Conservation (phyloP, 331 rosid species). For the Pyracantha coccinea region DNA sequence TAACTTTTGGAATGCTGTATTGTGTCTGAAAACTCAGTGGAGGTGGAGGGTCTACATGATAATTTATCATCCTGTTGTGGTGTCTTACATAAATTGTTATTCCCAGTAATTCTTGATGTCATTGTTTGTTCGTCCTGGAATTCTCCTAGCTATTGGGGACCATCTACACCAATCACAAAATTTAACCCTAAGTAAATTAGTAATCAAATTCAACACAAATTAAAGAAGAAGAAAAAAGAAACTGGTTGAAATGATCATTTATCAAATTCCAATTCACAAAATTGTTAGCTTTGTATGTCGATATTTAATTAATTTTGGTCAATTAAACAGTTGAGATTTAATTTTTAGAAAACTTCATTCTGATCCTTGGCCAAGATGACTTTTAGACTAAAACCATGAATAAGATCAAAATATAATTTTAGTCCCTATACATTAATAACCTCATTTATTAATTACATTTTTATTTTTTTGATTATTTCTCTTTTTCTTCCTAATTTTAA, state of each 20-base stretch:
- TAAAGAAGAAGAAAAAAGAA: background rate
- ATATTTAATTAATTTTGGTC: background rate
- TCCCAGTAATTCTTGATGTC: conserved; percentile 37
- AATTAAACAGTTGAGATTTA: background rate
- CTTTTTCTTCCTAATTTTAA: too few relatives aligned
- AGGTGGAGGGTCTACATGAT: background rate
- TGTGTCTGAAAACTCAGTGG: background rate
- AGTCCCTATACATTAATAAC: too few relatives aligned
- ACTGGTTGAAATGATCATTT: background rate
- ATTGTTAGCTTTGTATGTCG: background rate
- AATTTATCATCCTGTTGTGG: background rate
- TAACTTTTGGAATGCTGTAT: background rate
- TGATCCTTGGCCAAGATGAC: too few relatives aligned
- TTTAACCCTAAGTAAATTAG: background rate
- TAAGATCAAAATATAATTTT: too few relatives aligned
- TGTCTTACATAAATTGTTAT: background rate
- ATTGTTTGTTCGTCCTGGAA: conserved; percentile 34
- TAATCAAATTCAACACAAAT: too few relatives aligned
- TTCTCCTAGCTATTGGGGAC: conserved; percentile 37
- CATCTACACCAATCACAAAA: conserved; percentile 11
- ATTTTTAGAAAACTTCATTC: too few relatives aligned
- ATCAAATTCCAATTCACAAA: background rate
- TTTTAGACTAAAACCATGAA: too few relatives aligned
- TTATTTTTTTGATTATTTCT: too few relatives aligned
- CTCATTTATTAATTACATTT: too few relatives aligned